phyloP scores from a whole-genome alignment of 108 stramenopile genomes.

The Fragilariopsis cylindrus region DNA sequence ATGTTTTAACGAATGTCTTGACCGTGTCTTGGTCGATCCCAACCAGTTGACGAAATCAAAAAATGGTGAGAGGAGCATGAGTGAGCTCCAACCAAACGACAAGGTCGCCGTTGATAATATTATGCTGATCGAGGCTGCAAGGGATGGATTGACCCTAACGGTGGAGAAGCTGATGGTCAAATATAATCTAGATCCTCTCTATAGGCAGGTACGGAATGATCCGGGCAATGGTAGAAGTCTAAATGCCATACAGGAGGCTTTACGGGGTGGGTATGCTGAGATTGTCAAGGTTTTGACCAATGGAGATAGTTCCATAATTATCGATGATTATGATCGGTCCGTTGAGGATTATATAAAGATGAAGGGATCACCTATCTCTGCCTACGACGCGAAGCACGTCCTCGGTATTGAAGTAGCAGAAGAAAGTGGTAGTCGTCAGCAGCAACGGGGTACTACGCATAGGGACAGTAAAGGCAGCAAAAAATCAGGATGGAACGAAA shows the following conservation, averaged over 20 bases:
- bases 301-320: background rate
- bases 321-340: background rate
- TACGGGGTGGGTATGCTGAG: conserved; percentile 27
- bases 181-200: background rate
- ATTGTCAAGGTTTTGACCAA: conserved; percentile 20
- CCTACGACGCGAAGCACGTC: conserved; percentile 18
- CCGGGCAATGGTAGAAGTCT: background rate
- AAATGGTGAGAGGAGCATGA: background rate
- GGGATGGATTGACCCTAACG: background rate
- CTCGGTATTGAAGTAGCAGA: conserved; percentile 9
- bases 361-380: conserved; percentile 28
- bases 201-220: background rate
- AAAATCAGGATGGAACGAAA: conserved; percentile 17
- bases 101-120: background rate
- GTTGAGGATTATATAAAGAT: conserved; percentile 24
- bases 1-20: background rate
- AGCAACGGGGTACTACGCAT: no score
- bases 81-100: background rate
- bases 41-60: background rate
- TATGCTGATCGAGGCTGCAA: conserved; percentile 14
- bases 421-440: background rate
- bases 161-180: background rate
- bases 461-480: background rate
- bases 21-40: background rate
- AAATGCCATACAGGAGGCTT: conserved; percentile 21